Evolutionary conservation across 2,329 filamentous ascomycete species (phyloP), one percentile per base, ranked within the genome.

Genomic region (Calonectria ilicicola): DNA sequence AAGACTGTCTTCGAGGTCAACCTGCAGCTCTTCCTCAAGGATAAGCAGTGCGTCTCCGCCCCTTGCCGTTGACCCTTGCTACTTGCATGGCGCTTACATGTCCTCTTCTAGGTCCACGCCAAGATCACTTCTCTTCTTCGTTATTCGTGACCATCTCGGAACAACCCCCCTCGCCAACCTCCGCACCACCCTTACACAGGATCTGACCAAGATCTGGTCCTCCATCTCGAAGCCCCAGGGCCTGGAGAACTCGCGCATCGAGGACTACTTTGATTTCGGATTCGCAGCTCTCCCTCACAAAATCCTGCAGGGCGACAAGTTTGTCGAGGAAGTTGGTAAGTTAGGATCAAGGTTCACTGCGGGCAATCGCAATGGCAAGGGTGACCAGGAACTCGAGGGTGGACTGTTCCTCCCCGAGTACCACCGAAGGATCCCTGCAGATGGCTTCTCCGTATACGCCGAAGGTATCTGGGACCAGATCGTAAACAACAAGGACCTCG

Each of bases 1-100:
- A 99, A 99, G 90, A 99, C 97, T 0, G 97, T 99, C 5, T 99
- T 99, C 80, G 97, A 99, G 86, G 97, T 99, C 84, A 99, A 99
- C 83, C 84, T 99, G 82, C 96, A 98, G 85, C 89, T 99, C 32
- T 99, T 99, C 85, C 88, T 98, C 79, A 98, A 98, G 87, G 96
- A 98, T 83, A 95, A 93, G 84, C 95, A 95, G 94, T 96, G 90
- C 80, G 92, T 87, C 38, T 47, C 58, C 17, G 26, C 65, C 51
- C 49, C 65, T 32, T 46, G 51, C 29, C 60, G 27, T 65, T 47
- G 21, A 42, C 74, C 21, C 19, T 21, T 60, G 32, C 35, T 44
- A 40, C 56, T 7, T 19, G 67, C 63, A 70, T 63, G 58, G 23
- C 32, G 58, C 77, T 81, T 69, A 83, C 75, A 38, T 44, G 23